Base-by-base conservation (phyloP, 345 rosid species). In the Gossypium ekmanianum region DNA sequence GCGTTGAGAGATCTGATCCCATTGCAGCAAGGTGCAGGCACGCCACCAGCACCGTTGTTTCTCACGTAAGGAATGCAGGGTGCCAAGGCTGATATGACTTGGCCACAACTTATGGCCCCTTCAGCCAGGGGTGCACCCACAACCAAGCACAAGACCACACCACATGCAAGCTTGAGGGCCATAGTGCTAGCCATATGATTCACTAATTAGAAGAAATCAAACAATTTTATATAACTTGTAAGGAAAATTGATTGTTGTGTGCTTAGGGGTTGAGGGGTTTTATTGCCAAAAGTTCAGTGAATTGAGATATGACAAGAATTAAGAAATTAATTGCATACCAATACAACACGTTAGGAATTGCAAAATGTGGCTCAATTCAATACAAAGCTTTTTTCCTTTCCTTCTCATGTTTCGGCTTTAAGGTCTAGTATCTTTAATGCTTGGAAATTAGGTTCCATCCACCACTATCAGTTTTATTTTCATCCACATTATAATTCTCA, bases 71-170 rank as follows among this genome's bases (percentile, higher is more conserved):
- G 0, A 0, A 75, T 3, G 85, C 90, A 88, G n/a, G 90, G 76
- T 16, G 64, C 61, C 41, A 90, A 0, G 13, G 0, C 0, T 43
- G 11, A 11, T 1, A 54, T 14, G 62, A 87, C 88, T 72, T 77
- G 81, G 13, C 82, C 77, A 17, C 95, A 88, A 2, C 82, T 12
- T 26, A 90, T 17, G n/a, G 85, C 80, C 43, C 83, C 85, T 12
- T 44, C 17, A 13, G 83, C 78, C 29, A 74, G 26, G 9, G 83
- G 79, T 22, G 82, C 70, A 54, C 17, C 74, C 73, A 68, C 39
- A 50, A 69, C 10, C 75, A 72, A 14, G 83, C 78, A 69, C 13
- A 71, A 17, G 2, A 80, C 29, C 10, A 75, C 52, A 59, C 63
- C 27, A 48, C 57, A 71, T 10, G 74, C 72, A 16, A 83, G 11